Evolutionary conservation across 148 eudicot genomes (phyloP).

Genomic region (Rhododendron henanense): DNA sequence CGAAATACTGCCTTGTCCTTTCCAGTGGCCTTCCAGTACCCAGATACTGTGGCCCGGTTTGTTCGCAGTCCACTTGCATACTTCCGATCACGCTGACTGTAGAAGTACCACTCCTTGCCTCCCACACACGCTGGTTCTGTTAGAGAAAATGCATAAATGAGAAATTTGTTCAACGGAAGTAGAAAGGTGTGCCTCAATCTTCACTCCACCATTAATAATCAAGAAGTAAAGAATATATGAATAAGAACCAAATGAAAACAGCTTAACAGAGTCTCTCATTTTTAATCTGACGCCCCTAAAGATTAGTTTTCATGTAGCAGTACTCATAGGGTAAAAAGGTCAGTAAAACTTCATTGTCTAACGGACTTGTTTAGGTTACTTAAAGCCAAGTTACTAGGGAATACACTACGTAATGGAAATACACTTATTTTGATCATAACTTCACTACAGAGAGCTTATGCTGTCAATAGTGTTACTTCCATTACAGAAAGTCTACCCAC

Average conservation of each 20-base stretch:
- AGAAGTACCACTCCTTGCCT: conserved; percentile 91
- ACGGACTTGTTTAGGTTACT: background rate
- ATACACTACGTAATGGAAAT: background rate
- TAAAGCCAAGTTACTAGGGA: background rate
- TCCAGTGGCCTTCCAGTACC: conserved; percentile 98
- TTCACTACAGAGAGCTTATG: background rate
- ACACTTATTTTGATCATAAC: background rate
- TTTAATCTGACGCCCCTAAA: background rate
- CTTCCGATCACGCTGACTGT: conserved; percentile 77
- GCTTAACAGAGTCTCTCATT: background rate
- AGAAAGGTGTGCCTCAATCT: background rate
- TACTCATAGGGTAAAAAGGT: background rate
- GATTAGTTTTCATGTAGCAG: background rate
- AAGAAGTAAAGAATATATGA: background rate
- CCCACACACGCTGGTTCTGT: conserved; percentile 75
- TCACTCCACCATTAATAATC: background rate
- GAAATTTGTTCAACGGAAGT: background rate
- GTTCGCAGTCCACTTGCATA: conserved; percentile 87
- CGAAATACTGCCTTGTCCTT: conserved; percentile 56
- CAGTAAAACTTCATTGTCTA: background rate
- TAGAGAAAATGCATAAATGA: background rate
- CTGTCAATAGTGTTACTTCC: background rate
- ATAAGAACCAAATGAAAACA: background rate
- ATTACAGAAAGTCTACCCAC: background rate
- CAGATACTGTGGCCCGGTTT: conserved; percentile 79